A percentile compares a stretch with the other conserved stretches of the same genome.
phyloP scores from a whole-genome alignment of 1,139 yeast genomes.

The Trichomonascaceae sp. region DNA sequence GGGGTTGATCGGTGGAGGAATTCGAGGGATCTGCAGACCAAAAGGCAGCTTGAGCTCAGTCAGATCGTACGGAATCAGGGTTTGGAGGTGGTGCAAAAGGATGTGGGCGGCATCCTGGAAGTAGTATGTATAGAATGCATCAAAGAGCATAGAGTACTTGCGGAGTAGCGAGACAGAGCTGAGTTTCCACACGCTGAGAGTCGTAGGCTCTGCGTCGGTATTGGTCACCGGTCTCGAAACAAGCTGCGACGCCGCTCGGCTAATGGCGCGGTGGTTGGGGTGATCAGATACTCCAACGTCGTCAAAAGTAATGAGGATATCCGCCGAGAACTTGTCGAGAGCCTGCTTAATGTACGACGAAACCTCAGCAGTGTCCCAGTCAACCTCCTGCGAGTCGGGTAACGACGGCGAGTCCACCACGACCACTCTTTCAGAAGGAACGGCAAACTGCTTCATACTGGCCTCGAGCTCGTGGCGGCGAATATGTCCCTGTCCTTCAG shows the following conservation, averaged over 20 bases:
- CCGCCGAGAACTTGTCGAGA: conserved; percentile 16
- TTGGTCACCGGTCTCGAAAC: conserved; percentile 19
- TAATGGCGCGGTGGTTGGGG: conserved; percentile 66
- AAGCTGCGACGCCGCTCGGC: conserved; percentile 34
- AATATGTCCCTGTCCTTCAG: conserved; percentile 53
- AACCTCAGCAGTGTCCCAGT: conserved; percentile 47
- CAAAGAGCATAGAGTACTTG: conserved; percentile 24
- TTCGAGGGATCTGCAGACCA: conserved; percentile 1
- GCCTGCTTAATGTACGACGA: conserved; percentile 21
- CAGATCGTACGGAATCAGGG: not conserved
- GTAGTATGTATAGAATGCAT: conserved; percentile 17
- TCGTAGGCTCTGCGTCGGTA: conserved; percentile 3
- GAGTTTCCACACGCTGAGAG: conserved; percentile 19
- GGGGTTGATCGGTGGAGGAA: conserved; percentile 3
- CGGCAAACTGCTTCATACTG: conserved; percentile 47
- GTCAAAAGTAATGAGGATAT: conserved; percentile 70
- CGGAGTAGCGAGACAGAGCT: conserved; percentile 26
- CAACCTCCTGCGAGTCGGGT: conserved; percentile 59
- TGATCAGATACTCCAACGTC: conserved; percentile 72
- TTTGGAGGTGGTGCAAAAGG: not conserved
- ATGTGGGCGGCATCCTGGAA: too few species aligned
- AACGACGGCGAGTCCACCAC: conserved; percentile 32
- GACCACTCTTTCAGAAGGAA: conserved; percentile 29
- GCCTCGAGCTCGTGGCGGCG: conserved; percentile 46
- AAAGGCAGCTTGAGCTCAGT: not conserved